phyloP scores from a whole-genome alignment of 129 eudicot species.

The Lonicera japonica region DNA sequence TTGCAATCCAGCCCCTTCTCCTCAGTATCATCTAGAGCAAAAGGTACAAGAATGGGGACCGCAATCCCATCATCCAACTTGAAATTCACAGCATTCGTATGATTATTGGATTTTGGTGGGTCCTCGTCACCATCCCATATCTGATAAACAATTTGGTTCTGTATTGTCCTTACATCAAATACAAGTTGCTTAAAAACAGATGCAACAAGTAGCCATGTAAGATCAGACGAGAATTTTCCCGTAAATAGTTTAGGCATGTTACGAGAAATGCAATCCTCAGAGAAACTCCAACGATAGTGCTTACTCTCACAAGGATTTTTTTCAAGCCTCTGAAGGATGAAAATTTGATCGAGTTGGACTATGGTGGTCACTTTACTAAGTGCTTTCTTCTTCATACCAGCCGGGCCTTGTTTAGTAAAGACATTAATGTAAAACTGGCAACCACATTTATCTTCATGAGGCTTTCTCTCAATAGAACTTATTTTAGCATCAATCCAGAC shows the following conservation, averaged over 20 bases:
- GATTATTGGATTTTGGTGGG: constrained; percentile 21
- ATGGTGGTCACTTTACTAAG: constrained; percentile 42
- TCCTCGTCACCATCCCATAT: constrained; percentile 42
- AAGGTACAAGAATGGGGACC: constrained; percentile 40
- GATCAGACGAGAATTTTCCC: constrained; percentile 69
- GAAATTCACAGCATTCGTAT: constrained; percentile 51
- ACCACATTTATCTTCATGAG: constrained; percentile 53
- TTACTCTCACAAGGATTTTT: constrained; percentile 55
- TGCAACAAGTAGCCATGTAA: constrained; percentile 78
- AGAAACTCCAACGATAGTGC: constrained; percentile 65
- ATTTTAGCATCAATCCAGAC: constrained; percentile 84
- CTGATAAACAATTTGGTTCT: constrained; percentile 65
- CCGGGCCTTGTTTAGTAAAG: constrained; percentile 60
- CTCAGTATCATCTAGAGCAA: constrained; percentile 14
- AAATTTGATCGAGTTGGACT: constrained; percentile 51
- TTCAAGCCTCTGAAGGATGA: constrained; percentile 68
- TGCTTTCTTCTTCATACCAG: constrained; percentile 36
- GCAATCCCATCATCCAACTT: constrained; percentile 46
- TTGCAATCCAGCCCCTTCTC: constrained; percentile 18
- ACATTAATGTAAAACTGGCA: constrained; percentile 65
- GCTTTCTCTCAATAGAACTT: constrained; percentile 83
- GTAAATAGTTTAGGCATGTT: constrained; percentile 46
- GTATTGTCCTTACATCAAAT: constrained; percentile 57
- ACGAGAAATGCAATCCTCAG: constrained; percentile 73
- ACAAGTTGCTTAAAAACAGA: constrained; percentile 61